Evolutionary conservation across 192 early-diverging fungal genomes (phyloP), one percentile per base, ranked within the genome.

Genomic region (Coemansia pectinata): DNA sequence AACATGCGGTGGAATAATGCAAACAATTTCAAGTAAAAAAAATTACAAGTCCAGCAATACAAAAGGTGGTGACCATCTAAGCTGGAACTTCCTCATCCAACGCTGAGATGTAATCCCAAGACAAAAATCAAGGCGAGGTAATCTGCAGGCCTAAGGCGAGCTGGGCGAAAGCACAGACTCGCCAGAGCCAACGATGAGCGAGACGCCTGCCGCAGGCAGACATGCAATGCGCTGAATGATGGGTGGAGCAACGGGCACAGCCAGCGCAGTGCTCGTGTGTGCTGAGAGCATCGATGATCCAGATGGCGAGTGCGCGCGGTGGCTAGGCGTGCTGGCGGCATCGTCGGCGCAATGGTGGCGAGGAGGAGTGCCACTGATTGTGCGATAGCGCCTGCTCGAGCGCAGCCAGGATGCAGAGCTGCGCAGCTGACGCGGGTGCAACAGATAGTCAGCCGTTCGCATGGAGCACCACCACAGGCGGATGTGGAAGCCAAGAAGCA

Each of bases 401-500:
- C 27, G 67, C 41, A 66, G 58, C 66, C 65, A 69, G 11, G 73
- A 75, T 12, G 53, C 39, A 29, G 23, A 44, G 21, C 59, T 38
- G 33, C 40, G 73, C 67, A 69, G 52, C 34, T 42, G 41, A 9
- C 52, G 66, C 31, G 70, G 64, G 25, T 70, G 63, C 14, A 65
- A 62, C 38, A 75, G 71, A 33, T 75, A 80, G 15, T 80, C 74
- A 3, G 71, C 67, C 5, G 83, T 77, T 55, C 66, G 69, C 72
- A 77, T 72, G 63, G 67, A 65, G 34, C 53, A 47, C 61, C 72
- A 74, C 69, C 78, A 69, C 33, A 80, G 53, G 60, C 67, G 74
- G 15, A 71, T 40, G 45, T 85, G 83, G 63, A 80, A 77, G 15
- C 42, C 72, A 36, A 85, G 67, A 17, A 85, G 70, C 52, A 75